Base-by-base conservation (phyloP, 2,329 filamentous ascomycete species). In the Aspergillus tubingensis region DNA sequence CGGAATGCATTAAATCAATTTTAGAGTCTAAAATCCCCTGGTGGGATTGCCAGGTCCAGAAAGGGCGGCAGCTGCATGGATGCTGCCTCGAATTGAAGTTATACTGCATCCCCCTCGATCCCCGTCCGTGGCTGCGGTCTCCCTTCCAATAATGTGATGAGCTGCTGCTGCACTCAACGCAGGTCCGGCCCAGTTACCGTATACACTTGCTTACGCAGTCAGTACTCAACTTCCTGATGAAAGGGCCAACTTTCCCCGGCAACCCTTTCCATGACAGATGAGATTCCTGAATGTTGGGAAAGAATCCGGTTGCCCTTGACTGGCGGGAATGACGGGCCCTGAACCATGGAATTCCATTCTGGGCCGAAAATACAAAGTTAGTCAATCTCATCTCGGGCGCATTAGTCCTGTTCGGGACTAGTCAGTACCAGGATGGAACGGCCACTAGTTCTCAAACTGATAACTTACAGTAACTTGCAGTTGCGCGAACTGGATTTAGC, bases 61-160 rank as follows among this genome's bases (percentile, higher is more conserved):
- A 13, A 17, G 41, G 43, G 53, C 44, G 53, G 53, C 53, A 41
- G 11, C 53, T 47, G 53, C 53, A 47, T 30, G 53, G 27, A 44
- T 23, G 53, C 41, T 41, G 52, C 27, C 23, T 43, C 52, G 52
- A 54, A 55, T 43, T 54, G 32, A 41, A 21, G 53, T 55, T 55
- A 55, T 55, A 55, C 53, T 47, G 41, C 36, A 27, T 30, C n/a
- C 6, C 30, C 25, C 25, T 25, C 43, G 39, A 15, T 25, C 53
- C 25, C 41, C 17, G 25, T 50, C n/a, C 17, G 27, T 50, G 47
- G 47, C 43, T 25, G 25, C 23, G 23, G 17, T 25, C 23, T 41
- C 21, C 39, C 23, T 19, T 17, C 53, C 53, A 36, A 55, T 55
- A 36, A 55, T 55, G 53, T 55, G 53, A 54, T 54, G 52, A 39